These are phyloP conservation scores for Metschnikowia sp. DNA, from an alignment of 805 yeast genomes.

Conservation along the genomic window DNA sequence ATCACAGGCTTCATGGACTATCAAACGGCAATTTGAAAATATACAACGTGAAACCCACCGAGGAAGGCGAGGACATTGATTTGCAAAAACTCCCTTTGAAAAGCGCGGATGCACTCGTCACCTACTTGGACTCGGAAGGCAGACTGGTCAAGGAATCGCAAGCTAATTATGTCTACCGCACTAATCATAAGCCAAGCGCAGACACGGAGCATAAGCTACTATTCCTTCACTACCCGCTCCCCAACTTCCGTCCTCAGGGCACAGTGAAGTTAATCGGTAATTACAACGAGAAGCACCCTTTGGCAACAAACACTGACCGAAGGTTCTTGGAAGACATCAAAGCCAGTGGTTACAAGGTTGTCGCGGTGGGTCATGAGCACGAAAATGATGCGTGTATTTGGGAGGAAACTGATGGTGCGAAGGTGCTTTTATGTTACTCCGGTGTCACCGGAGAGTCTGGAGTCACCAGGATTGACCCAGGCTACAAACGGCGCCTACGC, in stretches of 20 bases:
- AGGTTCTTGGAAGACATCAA: conserved; percentile 32
- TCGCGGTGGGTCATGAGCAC: conserved; percentile 43
- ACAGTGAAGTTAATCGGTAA: conserved; percentile 36
- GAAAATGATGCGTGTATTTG: conserved; percentile 42
- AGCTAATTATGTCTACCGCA: conserved; percentile 31
- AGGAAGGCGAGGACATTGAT: conserved; percentile 4
- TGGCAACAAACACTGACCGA: conserved; percentile 27
- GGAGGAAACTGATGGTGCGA: conserved; percentile 15
- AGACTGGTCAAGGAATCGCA: conserved; percentile 30
- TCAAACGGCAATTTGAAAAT: conserved; percentile 35
- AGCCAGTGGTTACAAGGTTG: conserved; percentile 33
- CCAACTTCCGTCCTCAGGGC: conserved; percentile 40
- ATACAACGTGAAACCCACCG: conserved; percentile 7
- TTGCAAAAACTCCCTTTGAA: conserved; percentile 5
- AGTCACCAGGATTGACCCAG: conserved; percentile 21
- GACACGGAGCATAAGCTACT: conserved; percentile 25
- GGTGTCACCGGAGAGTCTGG: conserved; percentile 39
- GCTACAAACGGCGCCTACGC: conserved; percentile 32
- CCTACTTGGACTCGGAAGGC: conserved; percentile 34
- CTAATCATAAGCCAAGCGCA: conserved; percentile 9
- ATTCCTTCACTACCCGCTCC: conserved; percentile 41
- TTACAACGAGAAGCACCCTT: conserved; percentile 36
- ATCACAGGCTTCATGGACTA: conserved; percentile 28
- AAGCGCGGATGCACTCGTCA: conserved; percentile 24
- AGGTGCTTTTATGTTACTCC: conserved; percentile 39